These are phyloP conservation scores for Extremus antarcticus DNA, from an alignment of 495 filamentous ascomycete genomes.

Conservation along the genomic window DNA sequence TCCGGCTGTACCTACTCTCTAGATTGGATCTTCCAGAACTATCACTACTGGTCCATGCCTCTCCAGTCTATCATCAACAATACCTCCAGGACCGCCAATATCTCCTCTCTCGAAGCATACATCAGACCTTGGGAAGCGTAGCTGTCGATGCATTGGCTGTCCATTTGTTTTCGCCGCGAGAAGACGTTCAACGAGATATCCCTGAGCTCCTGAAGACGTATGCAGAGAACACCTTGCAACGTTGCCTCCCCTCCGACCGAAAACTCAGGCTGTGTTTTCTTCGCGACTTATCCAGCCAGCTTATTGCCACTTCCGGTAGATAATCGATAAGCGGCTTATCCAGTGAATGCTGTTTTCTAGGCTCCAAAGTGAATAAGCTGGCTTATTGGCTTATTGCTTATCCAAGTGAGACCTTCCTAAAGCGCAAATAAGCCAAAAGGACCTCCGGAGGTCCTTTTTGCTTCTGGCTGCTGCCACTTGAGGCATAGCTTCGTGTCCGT, in stretches of 20 bases:
- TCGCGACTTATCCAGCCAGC: too few species aligned
- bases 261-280: too few species aligned
- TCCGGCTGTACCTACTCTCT: not conserved
- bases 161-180: not conserved
- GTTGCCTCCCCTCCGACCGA: not conserved
- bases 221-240: not conserved
- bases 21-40: not conserved
- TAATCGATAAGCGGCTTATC: too few species aligned
- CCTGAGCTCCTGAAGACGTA: not conserved
- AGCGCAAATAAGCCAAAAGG: too few species aligned
- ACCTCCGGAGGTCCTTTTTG: too few species aligned
- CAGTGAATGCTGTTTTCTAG: too few species aligned
- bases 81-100: not conserved
- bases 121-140: not conserved
- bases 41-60: not conserved
- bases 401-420: too few species aligned
- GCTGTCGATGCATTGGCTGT: not conserved
- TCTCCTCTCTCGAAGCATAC: not conserved
- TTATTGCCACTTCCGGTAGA: too few species aligned
- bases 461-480: too few species aligned
- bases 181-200: not conserved
- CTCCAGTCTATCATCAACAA: not conserved
- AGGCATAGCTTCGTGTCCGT: too few species aligned
- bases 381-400: too few species aligned
- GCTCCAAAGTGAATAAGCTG: too few species aligned